phyloP scores from a whole-genome alignment of 768 basidiomycete species.

The Pleurotus tuber-regium region DNA sequence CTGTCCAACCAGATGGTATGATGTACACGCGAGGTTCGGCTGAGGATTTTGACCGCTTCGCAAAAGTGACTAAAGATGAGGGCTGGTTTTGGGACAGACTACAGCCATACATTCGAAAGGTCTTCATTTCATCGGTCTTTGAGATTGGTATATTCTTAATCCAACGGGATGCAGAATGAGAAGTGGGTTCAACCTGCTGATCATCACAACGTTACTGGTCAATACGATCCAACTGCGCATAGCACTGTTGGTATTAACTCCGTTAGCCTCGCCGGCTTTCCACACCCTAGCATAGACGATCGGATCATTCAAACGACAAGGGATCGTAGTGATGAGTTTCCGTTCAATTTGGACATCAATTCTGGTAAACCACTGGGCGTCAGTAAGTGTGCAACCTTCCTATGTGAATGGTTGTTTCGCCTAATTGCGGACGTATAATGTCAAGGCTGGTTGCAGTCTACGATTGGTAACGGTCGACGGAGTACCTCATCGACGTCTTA shows the following conservation, averaged over 20 bases:
- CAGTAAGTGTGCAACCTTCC: constrained; percentile 17
- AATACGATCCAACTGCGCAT: constrained; percentile 26
- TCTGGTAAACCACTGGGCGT: constrained; percentile 27
- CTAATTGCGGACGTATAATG: neutral
- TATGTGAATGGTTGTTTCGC: neutral
- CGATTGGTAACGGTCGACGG: constrained; percentile 25
- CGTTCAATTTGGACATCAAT: constrained; percentile 32
- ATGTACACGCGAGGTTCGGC: constrained; percentile 22
- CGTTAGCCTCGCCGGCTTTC: constrained; percentile 21
- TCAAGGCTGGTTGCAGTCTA: constrained; percentile 27
- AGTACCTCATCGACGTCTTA: constrained; percentile 30
- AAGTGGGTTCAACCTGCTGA: constrained; percentile 18
- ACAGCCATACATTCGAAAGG: constrained; percentile 21
- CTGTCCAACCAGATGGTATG: constrained; percentile 17
- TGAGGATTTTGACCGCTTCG: constrained; percentile 24
- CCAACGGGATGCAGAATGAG: no score
- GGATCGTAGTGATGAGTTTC: constrained; percentile 25
- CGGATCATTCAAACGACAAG: constrained; percentile 22
- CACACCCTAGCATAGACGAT: constrained; percentile 14
- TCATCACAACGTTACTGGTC: constrained; percentile 21
- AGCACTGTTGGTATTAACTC: constrained; percentile 17
- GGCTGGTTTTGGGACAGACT: constrained; percentile 29
- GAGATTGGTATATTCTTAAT: neutral
- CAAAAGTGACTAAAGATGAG: constrained; percentile 19
- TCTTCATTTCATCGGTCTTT: neutral